Conservation (phyloP, 2,329 filamentous ascomycete species). For the Verticillium alfalfae region DNA sequence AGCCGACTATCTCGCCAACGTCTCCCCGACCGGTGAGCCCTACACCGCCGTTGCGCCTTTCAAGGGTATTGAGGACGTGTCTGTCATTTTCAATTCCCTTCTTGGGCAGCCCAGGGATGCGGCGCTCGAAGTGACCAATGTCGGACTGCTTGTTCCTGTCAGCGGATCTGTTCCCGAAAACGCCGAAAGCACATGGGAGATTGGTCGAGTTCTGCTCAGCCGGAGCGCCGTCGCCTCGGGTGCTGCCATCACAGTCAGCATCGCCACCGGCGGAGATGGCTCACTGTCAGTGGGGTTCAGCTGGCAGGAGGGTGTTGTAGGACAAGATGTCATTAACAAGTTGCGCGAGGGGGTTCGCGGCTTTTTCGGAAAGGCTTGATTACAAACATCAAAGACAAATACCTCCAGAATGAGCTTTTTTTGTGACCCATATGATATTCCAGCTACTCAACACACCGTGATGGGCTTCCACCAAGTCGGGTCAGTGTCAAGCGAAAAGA, state of each 20-base stretch:
- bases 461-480: neutral
- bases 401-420: no score
- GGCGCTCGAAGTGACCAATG: conserved; percentile 38
- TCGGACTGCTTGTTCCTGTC: conserved; percentile 26
- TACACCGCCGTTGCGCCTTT: conserved; percentile 23
- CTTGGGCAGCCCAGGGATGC: conserved; percentile 28
- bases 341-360: neutral
- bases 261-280: conserved; percentile 36
- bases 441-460: neutral
- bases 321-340: conserved; percentile 12
- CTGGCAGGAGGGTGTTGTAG: conserved; percentile 31
- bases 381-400: neutral
- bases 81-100: conserved; percentile 25
- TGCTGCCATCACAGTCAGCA: conserved; percentile 28
- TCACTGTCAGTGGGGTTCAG: conserved; percentile 30
- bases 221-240: conserved; percentile 33
- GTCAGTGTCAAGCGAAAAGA: neutral
- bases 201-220: conserved; percentile 36
- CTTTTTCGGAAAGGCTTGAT: neutral
- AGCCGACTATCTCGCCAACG: conserved; percentile 4
- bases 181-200: conserved; percentile 12
- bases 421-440: no score
- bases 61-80: conserved; percentile 30
- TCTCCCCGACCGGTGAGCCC: conserved; percentile 12
- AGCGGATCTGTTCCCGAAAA: conserved; percentile 1